Base-by-base conservation (phyloP, 2,329 filamentous ascomycete species). In the Chaetomiaceae sp. region DNA sequence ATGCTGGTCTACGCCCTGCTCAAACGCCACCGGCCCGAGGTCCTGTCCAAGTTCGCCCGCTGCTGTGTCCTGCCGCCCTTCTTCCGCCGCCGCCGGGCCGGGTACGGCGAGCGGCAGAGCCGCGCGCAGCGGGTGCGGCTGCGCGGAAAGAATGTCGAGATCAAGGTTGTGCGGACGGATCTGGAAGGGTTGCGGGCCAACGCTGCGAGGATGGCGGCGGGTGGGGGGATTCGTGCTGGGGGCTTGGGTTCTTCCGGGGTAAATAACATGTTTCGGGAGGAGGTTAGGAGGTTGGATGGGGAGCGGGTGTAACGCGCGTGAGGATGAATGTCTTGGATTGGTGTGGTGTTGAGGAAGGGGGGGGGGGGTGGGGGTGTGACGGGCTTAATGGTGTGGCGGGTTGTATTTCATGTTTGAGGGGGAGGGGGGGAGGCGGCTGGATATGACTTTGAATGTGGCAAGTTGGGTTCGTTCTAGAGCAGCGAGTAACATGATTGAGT, bases 251-350 rank as follows among this genome's bases (percentile, higher is more conserved):
- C 11, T n/a, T 40, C 38, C 18, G 21, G 14, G 16, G 16, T 16
- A 23, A 18, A 43, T 45, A 55, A 57, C 45, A 49, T 57, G 14
- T 57, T 57, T 47, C 25, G 51, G 48, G 51, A 57, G 34, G 55
- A 54, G 44, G 41, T 57, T 14, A 29, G 41, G 48, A 48, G 55
- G 44, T 51, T 36, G 54, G 54, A 37, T 30, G 23, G 53, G 44
- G 29, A 14, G 38, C 37, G 32, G 40, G 30, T 51, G 30, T 51
- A 25, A 20, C 21, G 20, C 11, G n/a, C 20, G 34, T 33, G 7
- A 14, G 30, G 30, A 16, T 37, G 34, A 2, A 18, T 16, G n/a
- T n/a, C n/a, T n/a, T n/a, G n/a, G n/a, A n/a, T n/a, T n/a, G n/a
- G n/a, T 1, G 34, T 21, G 9, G 18, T 37, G 34, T 5, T 37